These are phyloP conservation scores for Ustilago tritici DNA, from an alignment of 1,284 basidiomycete genomes.

Conservation along the genomic window DNA sequence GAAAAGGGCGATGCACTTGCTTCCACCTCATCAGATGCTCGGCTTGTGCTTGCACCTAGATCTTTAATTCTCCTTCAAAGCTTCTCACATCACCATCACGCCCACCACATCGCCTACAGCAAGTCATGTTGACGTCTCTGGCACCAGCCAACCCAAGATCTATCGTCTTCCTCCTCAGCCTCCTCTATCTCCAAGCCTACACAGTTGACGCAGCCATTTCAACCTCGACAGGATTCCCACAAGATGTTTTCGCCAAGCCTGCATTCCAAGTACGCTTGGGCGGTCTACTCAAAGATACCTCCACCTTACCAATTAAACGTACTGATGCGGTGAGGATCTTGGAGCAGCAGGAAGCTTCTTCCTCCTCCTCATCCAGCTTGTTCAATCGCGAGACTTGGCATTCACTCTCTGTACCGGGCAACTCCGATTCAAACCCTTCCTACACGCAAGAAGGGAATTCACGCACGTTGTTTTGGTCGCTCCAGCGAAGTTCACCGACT, in stretches of 20 bases:
- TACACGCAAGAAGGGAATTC: not conserved
- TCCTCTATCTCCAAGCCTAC: constrained; percentile 31
- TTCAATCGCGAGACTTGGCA: not conserved
- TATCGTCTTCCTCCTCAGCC: constrained; percentile 29
- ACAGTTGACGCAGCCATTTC: constrained; percentile 33
- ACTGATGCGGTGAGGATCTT: constrained; percentile 32
- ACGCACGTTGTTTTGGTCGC: constrained; percentile 14
- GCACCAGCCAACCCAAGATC: constrained; percentile 25
- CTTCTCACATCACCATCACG: not conserved
- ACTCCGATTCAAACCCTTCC: not conserved
- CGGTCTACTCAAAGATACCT: not conserved
- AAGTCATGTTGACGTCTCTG: not conserved
- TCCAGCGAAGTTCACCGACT: constrained; percentile 30
- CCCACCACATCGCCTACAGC: not conserved
- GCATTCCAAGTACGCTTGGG: constrained; percentile 37
- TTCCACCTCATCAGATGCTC: constrained; percentile 23
- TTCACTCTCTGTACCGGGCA: constrained; percentile 20
- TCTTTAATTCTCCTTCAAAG: not conserved
- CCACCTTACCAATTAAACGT: constrained; percentile 34
- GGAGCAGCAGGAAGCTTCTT: constrained; percentile 34
- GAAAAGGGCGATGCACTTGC: not conserved
- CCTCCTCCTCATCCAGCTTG: not conserved
- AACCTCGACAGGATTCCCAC: constrained; percentile 40
- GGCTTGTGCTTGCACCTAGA: not conserved
- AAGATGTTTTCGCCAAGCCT: constrained; percentile 49